Evolutionary conservation across 371 early-diverging fungal species (phyloP).

Genomic region (Choanephora cucurbitarum): DNA sequence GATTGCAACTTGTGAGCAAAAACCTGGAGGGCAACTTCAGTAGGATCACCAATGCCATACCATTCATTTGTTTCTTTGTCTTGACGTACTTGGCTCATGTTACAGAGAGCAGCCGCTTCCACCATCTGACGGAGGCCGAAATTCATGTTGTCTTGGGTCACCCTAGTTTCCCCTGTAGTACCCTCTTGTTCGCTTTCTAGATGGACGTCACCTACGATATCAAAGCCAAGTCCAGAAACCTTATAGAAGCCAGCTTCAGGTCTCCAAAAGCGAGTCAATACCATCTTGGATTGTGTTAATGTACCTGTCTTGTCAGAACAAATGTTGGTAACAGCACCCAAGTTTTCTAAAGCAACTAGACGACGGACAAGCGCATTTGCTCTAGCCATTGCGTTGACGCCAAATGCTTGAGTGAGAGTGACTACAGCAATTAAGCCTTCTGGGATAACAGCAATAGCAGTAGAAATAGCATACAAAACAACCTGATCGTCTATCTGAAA

Average conservation of each 20-base stretch:
- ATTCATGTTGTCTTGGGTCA: slow-evolving; percentile 35
- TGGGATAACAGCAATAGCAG: slow-evolving; percentile 80
- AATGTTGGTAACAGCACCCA: slow-evolving; percentile 87
- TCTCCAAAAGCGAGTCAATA: slow-evolving; percentile 70
- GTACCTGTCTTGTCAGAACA: slow-evolving; percentile 94
- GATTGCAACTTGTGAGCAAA: slow-evolving; percentile 71
- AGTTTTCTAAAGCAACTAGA: slow-evolving; percentile 84
- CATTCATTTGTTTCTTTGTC: slow-evolving; percentile 62
- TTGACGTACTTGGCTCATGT: slow-evolving; percentile 67
- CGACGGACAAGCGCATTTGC: slow-evolving; percentile 82
- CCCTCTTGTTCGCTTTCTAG: slow-evolving; percentile 32
- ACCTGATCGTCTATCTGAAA: slow-evolving; percentile 60
- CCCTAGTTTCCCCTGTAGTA: slow-evolving; percentile 28
- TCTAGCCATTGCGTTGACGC: slow-evolving; percentile 84
- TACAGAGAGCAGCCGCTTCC: slow-evolving; percentile 65
- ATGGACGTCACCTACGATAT: slow-evolving; percentile 24
- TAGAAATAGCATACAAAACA: slow-evolving; percentile 68
- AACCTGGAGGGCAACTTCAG: slow-evolving; percentile 74
- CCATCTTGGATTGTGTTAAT: slow-evolving; percentile 88
- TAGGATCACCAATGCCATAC: slow-evolving; percentile 79
- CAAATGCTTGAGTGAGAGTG: slow-evolving; percentile 87
- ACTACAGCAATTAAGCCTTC: slow-evolving; percentile 91
- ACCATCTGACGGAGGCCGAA: slow-evolving; percentile 35
- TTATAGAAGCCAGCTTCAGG: slow-evolving; percentile 60
- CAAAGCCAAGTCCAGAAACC: slow-evolving; percentile 61